Evolutionary conservation across 2,329 filamentous ascomycete species (phyloP).

Genomic region (Phaeosphaeriaceae sp.): DNA sequence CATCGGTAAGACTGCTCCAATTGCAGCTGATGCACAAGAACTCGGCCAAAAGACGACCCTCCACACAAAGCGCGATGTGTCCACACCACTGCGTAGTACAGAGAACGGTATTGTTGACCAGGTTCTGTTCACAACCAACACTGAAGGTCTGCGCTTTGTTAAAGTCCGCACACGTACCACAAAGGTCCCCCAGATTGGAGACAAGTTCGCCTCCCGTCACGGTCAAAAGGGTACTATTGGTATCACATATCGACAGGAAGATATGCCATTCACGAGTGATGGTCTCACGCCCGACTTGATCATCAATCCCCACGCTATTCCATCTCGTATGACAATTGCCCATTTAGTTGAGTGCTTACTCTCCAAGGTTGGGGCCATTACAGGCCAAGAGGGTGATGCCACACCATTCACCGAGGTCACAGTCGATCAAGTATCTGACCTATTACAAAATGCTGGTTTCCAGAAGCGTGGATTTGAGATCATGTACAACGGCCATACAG

Average conservation of each 20-base stretch:
- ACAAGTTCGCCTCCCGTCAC: conserved; percentile 99
- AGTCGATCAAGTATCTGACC: conserved; percentile 86
- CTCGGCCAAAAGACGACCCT: conserved; percentile 87
- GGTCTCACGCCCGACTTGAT: conserved; percentile 94
- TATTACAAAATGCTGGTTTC: conserved; percentile 88
- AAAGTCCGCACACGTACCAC: conserved; percentile 98
- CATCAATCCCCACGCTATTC: conserved; percentile 99
- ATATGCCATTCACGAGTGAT: conserved; percentile 96
- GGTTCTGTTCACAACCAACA: conserved; percentile 91
- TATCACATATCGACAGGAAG: conserved; percentile 96
- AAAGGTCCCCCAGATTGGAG: conserved; percentile 97
- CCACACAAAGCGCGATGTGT: conserved; percentile 94
- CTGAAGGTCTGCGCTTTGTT: conserved; percentile 92
- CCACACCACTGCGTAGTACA: conserved; percentile 90
- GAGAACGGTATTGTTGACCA: conserved; percentile 97
- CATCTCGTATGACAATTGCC: conserved; percentile 99
- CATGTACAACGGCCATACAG: conserved; percentile 99
- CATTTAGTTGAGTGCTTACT: conserved; percentile 99
- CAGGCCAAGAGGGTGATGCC: conserved; percentile 94
- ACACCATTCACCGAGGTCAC: conserved; percentile 98
- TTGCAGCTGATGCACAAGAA: conserved; percentile 91
- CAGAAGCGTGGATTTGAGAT: conserved; percentile 97
- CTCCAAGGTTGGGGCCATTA: conserved; percentile 91
- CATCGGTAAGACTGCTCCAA: conserved; percentile 96
- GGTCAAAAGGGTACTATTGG: conserved; percentile 99